A percentile compares a stretch with the other conserved stretches of the same genome.
Conservation (phyloP, 495 filamentous ascomycete genomes). For the Daldinia loculata region DNA sequence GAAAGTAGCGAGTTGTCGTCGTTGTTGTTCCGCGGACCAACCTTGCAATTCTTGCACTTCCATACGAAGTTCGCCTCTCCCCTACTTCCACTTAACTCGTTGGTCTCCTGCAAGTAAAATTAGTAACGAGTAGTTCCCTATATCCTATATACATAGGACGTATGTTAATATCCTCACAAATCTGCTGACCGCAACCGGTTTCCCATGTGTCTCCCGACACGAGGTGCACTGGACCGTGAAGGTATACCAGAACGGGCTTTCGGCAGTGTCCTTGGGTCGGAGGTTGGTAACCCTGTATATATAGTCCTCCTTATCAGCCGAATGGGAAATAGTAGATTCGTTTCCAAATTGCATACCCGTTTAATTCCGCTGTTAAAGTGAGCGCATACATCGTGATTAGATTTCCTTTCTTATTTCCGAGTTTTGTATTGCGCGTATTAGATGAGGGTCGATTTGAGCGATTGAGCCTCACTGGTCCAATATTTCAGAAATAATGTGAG, state of each 20-base stretch:
- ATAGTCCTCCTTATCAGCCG: constrained; percentile 34
- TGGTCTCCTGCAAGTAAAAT: constrained; percentile 67
- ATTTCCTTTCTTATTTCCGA: neutral
- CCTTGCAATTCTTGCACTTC: constrained; percentile 93
- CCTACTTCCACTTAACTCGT: constrained; percentile 87
- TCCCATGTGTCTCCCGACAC: constrained; percentile 89
- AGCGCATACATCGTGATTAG: constrained; percentile 75
- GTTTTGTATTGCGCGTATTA: constrained; percentile 13
- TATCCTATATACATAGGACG: neutral
- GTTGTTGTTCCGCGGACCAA: constrained; percentile 40
- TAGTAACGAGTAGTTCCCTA: neutral
- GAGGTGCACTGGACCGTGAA: constrained; percentile 97
- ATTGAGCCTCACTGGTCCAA: constrained; percentile 23
- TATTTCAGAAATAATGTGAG: neutral
- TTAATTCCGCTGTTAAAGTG: constrained; percentile 78
- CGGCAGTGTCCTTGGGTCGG: constrained; percentile 79
- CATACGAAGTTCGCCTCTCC: constrained; percentile 99
- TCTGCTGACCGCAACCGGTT: constrained; percentile 84
- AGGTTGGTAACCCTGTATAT: constrained; percentile 82
- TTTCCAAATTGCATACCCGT: constrained; percentile 59
- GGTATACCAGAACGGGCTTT: constrained; percentile 89
- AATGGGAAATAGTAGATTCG: constrained; percentile 16
- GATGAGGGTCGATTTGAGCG: constrained; percentile 1
- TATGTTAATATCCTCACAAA: constrained; percentile 68
- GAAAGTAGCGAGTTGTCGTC: neutral